Percentiles rank a stretch among this genome's conserved stretches.
Evolutionary conservation across 2,329 filamentous ascomycete genomes (phyloP).

Genomic region (Triangularia setosa): DNA sequence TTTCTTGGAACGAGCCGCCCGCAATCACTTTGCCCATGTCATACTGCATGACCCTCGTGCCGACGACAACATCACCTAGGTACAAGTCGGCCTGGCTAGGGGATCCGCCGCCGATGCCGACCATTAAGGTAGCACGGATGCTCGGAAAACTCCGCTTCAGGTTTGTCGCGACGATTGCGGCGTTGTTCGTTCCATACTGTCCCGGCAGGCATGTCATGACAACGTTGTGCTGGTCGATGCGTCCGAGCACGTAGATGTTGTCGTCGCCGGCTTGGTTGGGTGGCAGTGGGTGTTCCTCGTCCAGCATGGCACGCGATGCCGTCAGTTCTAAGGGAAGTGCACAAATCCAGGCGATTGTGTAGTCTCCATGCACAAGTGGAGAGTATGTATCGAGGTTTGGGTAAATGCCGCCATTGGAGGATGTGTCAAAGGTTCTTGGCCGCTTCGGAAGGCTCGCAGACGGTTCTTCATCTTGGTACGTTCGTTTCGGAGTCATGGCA

Average conservation of each 20-base stretch:
- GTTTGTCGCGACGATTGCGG: constrained; percentile 15
- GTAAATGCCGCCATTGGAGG: constrained; percentile 8
- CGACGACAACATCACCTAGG: constrained; percentile 14
- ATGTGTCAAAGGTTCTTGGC: constrained; percentile 7
- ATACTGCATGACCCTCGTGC: constrained; percentile 15
- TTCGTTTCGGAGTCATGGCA: constrained; percentile 13
- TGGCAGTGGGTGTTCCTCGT: constrained; percentile 7
- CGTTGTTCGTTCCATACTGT: constrained; percentile 15
- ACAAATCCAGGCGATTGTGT: constrained; percentile 18
- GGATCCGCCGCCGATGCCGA: constrained; percentile 15
- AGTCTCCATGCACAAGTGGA: constrained; percentile 9
- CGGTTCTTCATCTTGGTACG: constrained; percentile 2
- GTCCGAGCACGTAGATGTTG: constrained; percentile 15
- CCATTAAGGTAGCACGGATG: constrained; percentile 11
- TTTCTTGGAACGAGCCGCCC: constrained; percentile 11
- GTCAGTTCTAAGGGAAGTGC: constrained; percentile 10
- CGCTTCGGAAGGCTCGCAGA: constrained; percentile 10
- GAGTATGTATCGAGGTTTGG: constrained; percentile 5
- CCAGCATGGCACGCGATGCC: constrained; percentile 12
- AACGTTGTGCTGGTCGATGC: constrained; percentile 15
- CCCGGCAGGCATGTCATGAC: constrained; percentile 12
- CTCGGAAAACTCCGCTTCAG: constrained; percentile 12
- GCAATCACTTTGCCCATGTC: constrained; percentile 12
- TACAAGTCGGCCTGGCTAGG: constrained; percentile 11
- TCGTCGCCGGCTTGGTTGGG: constrained; percentile 10